Conservation (phyloP, 2,329 filamentous ascomycete species). For the Lomentospora prolificans region DNA sequence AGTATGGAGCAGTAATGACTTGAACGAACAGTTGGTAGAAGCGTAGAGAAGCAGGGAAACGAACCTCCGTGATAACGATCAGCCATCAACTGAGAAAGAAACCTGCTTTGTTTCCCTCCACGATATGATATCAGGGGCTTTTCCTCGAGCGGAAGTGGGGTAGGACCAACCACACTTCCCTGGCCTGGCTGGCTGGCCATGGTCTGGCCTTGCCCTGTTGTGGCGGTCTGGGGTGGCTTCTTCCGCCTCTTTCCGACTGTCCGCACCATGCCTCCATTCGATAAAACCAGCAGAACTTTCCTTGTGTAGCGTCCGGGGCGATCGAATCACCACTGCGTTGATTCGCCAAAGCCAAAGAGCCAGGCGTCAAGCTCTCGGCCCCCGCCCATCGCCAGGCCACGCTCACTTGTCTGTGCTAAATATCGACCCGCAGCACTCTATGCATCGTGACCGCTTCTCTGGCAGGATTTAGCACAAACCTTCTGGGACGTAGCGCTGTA, state of each 20-base stretch:
- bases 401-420: no score
- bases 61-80: background rate
- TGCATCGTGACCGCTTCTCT: constrained; percentile 2
- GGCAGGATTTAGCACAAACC: background rate
- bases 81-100: background rate
- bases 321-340: background rate
- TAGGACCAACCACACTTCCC: no score
- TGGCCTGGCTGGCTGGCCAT: no score
- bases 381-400: background rate
- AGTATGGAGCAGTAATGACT: no score
- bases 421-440: background rate
- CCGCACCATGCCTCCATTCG: no score
- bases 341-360: background rate
- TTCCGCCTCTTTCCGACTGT: background rate
- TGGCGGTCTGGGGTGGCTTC: background rate
- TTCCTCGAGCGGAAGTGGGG: background rate
- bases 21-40: no score
- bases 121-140: background rate
- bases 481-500: background rate
- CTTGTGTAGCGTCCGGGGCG: no score
- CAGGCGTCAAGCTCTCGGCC: background rate
- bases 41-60: no score
- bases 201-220: no score
- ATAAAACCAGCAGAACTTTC: no score
- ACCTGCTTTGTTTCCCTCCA: no score